These are phyloP conservation scores for Crithidia acanthocephali DNA, from an alignment of 208 protist species.

Conservation along the genomic window DNA sequence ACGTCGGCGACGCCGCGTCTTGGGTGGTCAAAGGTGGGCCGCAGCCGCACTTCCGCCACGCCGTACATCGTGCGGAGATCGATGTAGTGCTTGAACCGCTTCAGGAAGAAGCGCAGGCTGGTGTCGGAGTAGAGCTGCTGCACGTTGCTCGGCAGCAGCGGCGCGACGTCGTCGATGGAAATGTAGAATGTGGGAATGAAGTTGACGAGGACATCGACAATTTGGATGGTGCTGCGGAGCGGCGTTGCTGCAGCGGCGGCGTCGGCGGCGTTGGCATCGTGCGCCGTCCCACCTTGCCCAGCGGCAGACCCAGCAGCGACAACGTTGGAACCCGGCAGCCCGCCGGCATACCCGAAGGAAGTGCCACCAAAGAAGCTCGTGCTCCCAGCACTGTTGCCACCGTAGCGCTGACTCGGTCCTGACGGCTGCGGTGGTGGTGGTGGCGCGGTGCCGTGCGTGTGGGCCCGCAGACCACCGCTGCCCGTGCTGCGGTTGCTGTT, in stretches of 20 bases:
- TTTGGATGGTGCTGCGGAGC: constrained; percentile 44
- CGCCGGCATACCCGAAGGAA: no score
- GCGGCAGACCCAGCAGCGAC: no score
- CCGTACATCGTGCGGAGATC: constrained; percentile 62
- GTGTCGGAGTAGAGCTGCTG: constrained; percentile 56
- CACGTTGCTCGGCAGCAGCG: constrained; percentile 52
- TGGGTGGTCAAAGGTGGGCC: constrained; percentile 69
- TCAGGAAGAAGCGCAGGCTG: constrained; percentile 66
- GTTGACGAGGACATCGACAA: constrained; percentile 67
- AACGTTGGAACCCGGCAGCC: no score
- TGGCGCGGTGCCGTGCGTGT: neutral
- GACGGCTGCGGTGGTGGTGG: constrained; percentile 39
- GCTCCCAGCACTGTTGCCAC: neutral
- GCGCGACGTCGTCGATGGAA: constrained; percentile 47
- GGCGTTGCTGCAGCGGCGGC: neutral
- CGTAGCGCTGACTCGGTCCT: constrained; percentile 11
- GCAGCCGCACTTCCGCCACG: constrained; percentile 63
- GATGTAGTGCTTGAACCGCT: constrained; percentile 80
- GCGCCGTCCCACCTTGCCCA: neutral
- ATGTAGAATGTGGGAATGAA: constrained; percentile 90
- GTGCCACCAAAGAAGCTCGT: neutral
- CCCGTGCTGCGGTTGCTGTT: neutral
- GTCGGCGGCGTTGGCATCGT: neutral
- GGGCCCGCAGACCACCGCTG: neutral
- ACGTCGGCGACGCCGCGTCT: constrained; percentile 66